Evolutionary conservation across 805 yeast species (phyloP).

Genomic region (Jamesozyma gamospora): DNA sequence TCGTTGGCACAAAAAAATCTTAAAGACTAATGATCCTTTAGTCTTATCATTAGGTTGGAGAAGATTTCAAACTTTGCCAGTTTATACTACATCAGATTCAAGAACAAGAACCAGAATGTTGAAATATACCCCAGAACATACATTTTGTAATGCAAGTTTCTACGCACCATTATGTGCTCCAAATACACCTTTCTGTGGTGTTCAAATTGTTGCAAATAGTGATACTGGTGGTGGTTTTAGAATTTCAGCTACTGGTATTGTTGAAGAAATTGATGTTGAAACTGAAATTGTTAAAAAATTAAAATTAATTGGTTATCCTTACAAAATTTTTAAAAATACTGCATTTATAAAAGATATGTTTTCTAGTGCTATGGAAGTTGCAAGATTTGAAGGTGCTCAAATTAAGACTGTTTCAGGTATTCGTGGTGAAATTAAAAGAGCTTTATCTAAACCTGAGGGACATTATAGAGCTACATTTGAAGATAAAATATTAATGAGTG

Average conservation of each 20-base stretch:
- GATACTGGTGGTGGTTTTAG: slow-evolving; percentile 85
- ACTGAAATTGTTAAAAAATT: slow-evolving; percentile 91
- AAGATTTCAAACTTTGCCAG: slow-evolving; percentile 92
- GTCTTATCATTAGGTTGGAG: slow-evolving; percentile 96
- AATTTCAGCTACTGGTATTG: slow-evolving; percentile 93
- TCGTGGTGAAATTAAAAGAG: slow-evolving; percentile 94
- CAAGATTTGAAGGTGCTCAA: slow-evolving; percentile 95
- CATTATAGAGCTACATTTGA: slow-evolving; percentile 94
- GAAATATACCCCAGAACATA: slow-evolving; percentile 96
- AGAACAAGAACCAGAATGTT: slow-evolving; percentile 96
- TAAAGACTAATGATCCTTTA: slow-evolving; percentile 91
- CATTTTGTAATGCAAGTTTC: slow-evolving; percentile 90
- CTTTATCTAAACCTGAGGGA: slow-evolving; percentile 89
- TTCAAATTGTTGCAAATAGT: slow-evolving; percentile 74
- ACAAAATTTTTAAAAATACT: slow-evolving; percentile 87
- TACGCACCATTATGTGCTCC: slow-evolving; percentile 97
- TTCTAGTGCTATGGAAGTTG: slow-evolving; percentile 82
- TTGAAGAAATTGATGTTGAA: slow-evolving; percentile 82
- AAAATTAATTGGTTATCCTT: slow-evolving; percentile 90
- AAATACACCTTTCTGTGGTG: slow-evolving; percentile 93
- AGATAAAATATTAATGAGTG: slow-evolving; percentile 86
- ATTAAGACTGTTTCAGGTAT: slow-evolving; percentile 95
- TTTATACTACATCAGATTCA: slow-evolving; percentile 93
- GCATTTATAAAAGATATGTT: slow-evolving; percentile 98
- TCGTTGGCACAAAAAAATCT: slow-evolving; percentile 95